These are phyloP conservation scores for Trifolium fragiferum DNA, from an alignment of 306 rosid genomes.

Conservation along the genomic window DNA sequence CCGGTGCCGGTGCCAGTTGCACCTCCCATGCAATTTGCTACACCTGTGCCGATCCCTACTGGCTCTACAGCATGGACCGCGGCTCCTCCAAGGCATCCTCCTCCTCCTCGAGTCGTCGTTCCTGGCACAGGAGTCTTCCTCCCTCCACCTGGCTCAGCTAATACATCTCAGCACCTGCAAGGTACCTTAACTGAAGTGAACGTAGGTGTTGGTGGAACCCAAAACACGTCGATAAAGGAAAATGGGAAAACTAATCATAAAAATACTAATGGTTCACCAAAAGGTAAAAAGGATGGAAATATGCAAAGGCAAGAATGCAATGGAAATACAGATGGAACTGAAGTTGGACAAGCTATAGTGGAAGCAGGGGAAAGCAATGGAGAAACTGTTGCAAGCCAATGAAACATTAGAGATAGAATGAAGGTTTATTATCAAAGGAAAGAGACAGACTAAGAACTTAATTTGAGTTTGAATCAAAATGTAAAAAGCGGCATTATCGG, in stretches of 20 bases:
- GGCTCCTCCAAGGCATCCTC: constrained; percentile 82
- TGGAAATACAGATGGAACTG: constrained; percentile 49
- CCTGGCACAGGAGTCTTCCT: constrained; percentile 99
- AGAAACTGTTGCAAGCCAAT: constrained; percentile 4
- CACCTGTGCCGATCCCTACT: constrained; percentile 71
- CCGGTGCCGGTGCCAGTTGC: constrained; percentile 62
- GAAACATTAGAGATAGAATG: not conserved
- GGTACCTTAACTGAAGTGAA: constrained; percentile 51
- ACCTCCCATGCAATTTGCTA: constrained; percentile 72
- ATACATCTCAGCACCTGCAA: constrained; percentile 56
- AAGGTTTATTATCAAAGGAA: constrained; percentile 13
- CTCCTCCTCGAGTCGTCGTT: constrained; percentile 73
- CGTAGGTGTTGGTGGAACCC: constrained; percentile 57
- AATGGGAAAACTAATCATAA: constrained; percentile 56
- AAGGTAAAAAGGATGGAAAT: constrained; percentile 43
- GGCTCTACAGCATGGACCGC: constrained; percentile 78
- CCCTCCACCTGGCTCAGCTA: constrained; percentile 88
- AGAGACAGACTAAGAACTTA: constrained; percentile 2
- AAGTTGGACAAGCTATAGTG: constrained; percentile 8
- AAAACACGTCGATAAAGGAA: constrained; percentile 54
- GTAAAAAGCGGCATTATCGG: constrained; percentile 13
- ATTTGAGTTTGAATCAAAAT: constrained; percentile 24
- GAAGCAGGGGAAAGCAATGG: not conserved
- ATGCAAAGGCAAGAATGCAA: constrained; percentile 66
- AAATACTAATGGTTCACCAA: constrained; percentile 48